Conservation (phyloP, 305 asterid species). For the Salvia sclarea region DNA sequence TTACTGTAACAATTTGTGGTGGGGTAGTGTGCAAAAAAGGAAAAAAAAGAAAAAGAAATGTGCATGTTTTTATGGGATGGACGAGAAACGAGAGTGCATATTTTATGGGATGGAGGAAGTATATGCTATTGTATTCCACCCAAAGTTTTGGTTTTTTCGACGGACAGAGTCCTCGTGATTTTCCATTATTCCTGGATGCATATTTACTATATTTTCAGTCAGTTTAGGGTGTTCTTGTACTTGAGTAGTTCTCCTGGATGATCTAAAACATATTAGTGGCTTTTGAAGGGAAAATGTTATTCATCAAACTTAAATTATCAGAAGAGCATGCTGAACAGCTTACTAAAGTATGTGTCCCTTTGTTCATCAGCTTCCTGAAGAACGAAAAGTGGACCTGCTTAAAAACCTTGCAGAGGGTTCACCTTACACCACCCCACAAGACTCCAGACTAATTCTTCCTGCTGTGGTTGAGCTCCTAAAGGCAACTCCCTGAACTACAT, state of each 20-base stretch:
- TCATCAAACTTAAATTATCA: conserved; percentile 7
- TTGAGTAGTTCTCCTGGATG: not conserved
- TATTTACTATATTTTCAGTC: not conserved
- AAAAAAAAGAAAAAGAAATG: too few relatives aligned
- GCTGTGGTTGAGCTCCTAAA: conserved; percentile 73
- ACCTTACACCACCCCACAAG: conserved; percentile 82
- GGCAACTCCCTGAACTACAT: conserved; percentile 50
- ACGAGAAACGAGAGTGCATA: too few relatives aligned
- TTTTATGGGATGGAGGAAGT: too few relatives aligned
- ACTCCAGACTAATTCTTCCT: conserved; percentile 82
- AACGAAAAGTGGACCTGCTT: conserved; percentile 85
- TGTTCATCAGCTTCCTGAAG: conserved; percentile 81
- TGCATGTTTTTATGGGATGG: too few relatives aligned
- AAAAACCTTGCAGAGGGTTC: conserved; percentile 94
- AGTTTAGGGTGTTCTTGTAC: not conserved
- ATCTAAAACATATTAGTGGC: not conserved
- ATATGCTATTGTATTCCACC: conserved; percentile 7
- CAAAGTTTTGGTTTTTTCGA: not conserved
- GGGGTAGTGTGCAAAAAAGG: too few relatives aligned
- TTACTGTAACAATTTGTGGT: too few relatives aligned
- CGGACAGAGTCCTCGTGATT: not conserved
- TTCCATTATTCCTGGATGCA: conserved; percentile 2
- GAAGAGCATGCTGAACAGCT: conserved; percentile 28
- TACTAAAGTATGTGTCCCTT: conserved; percentile 29
- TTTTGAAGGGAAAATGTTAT: conserved; percentile 18